A percentile compares a stretch with the other conserved stretches of the same genome.
Evolutionary conservation across 2,329 filamentous ascomycete species (phyloP).

Genomic region (Huntiella moniliformis): DNA sequence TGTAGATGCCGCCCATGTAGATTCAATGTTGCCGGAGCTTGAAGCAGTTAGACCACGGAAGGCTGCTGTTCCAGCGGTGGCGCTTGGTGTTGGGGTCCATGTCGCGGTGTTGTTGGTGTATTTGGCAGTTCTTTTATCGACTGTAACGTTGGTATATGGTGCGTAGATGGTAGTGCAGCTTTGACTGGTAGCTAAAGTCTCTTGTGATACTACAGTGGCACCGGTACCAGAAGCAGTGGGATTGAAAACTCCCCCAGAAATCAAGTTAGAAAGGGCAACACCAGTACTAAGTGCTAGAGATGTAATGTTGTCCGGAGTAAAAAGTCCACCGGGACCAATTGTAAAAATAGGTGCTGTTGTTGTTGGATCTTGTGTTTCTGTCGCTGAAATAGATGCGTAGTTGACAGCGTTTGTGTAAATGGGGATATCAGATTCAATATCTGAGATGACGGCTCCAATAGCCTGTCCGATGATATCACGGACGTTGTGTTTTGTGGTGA

Average conservation of each 20-base stretch:
- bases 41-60: not conserved
- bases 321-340: not conserved
- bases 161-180: conserved; percentile 9
- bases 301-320: not conserved
- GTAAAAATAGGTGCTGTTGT: not conserved
- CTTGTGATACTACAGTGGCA: not conserved
- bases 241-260: not conserved
- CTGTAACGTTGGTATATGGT: conserved; percentile 7
- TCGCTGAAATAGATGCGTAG: not conserved
- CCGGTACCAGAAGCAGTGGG: not conserved
- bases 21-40: conserved; percentile 2
- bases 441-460: conserved; percentile 1
- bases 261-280: not conserved
- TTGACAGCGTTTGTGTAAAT: conserved; percentile 5
- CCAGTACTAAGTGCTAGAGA: not conserved
- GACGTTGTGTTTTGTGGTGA: not conserved
- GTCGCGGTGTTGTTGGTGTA: not conserved
- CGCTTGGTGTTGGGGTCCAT: not conserved
- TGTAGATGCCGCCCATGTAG: conserved; percentile 3
- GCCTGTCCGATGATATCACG: not conserved
- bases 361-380: not conserved
- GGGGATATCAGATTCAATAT: conserved; percentile 1
- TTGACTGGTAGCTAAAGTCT: not conserved
- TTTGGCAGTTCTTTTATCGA: not conserved
- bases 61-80: not conserved